phyloP scores from a whole-genome alignment of 257 asterid genomes.

The Plantago ovata region DNA sequence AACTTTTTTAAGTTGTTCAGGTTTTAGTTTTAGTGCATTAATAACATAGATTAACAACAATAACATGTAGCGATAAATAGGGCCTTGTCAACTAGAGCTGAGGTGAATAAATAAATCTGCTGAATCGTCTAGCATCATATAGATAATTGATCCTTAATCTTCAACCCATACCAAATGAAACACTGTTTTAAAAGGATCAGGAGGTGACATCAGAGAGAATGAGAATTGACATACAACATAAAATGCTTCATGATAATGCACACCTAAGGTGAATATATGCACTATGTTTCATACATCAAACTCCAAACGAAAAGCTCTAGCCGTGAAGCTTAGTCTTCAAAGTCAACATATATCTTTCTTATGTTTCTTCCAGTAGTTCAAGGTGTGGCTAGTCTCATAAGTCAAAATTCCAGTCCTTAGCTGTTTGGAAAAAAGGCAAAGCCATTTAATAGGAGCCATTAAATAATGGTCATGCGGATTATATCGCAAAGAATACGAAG shows the following conservation, averaged over 20 bases:
- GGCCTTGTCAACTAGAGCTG: not conserved
- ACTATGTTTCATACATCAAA: not conserved
- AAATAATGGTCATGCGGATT: constrained; percentile 2
- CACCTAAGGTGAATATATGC: not conserved
- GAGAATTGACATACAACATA: not conserved
- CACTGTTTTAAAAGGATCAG: not conserved
- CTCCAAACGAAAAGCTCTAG: not conserved
- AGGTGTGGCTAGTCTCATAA: constrained; percentile 20
- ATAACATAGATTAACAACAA: not conserved
- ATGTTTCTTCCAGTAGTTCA: too few relatives aligned
- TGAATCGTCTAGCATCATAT: not conserved
- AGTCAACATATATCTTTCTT: not conserved
- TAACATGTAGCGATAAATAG: too few relatives aligned
- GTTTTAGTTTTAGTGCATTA: not conserved
- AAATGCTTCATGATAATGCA: not conserved
- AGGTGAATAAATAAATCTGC: not conserved
- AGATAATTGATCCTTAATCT: not conserved
- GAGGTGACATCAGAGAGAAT: not conserved
- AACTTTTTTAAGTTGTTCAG: not conserved
- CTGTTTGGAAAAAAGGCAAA: constrained; percentile 28
- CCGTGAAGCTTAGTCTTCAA: not conserved
- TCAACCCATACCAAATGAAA: not conserved
- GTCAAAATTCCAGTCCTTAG: constrained; percentile 28
- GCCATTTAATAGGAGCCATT: constrained; percentile 5
- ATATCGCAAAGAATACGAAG: not conserved